Base-by-base conservation (phyloP, 345 rosid species). In the Pugionium cornutum region DNA sequence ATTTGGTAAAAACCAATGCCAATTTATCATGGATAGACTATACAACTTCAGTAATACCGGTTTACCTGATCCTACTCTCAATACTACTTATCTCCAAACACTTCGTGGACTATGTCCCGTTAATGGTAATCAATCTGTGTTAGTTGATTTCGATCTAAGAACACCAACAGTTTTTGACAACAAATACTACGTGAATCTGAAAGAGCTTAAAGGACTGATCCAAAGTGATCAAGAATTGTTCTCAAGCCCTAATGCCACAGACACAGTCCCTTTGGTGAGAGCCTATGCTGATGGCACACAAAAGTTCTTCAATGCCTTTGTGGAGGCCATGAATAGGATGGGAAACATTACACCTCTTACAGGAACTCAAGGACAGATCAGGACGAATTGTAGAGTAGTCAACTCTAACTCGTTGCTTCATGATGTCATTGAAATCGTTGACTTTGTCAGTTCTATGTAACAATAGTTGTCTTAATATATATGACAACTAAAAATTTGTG, bases 1-100 rank as follows among this genome's bases (percentile, higher is more conserved):
- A 25, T 73, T 84, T 53, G 89, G 89, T n/a, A 43, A 57, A 32
- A 84, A 80, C 8, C 77, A 58, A 69, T 84, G 89, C 51, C 29
- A 29, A 0, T 69, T 81, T 37, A 35, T 35, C 4, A 31, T 83
- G 0, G 32, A 31, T 18, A 18, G 18, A 18, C 18, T 18, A 18
- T 18, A 18, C 18, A 18, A 18, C 18, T 18, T 18, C 18, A 18
- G 18, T 18, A 18, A 18, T 18, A 18, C 18, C 18, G 18, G 18
- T 18, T 18, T 18, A 18, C 18, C 18, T 18, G 18, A 18, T 18
- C 18, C 18, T 18, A 18, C 18, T 18, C 18, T 18, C 18, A 18
- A 18, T 18, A 18, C 18, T 18, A 18, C 18, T 18, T 18, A 18
- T 18, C 18, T 18, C 18, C 18, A 18, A 18, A 18, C 18, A 18